These are phyloP conservation scores for Angomonas ambiguus DNA, from an alignment of 208 protist genomes.

Conservation along the genomic window DNA sequence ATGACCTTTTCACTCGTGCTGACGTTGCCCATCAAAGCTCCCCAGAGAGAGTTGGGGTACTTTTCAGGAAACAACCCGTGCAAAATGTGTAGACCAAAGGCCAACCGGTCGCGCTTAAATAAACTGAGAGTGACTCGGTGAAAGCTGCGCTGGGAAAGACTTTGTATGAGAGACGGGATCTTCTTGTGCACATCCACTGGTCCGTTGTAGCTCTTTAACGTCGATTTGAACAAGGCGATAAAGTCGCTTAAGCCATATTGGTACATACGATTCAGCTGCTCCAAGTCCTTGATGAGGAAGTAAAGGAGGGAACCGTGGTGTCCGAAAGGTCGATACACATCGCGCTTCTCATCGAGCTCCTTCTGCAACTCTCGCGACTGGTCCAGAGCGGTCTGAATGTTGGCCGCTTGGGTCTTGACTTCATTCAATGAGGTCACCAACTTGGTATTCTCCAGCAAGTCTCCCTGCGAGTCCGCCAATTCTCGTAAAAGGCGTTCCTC, in stretches of 20 bases:
- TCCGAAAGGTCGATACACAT: constrained; percentile 93
- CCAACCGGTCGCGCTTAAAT: constrained; percentile 90
- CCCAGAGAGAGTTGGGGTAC: constrained; percentile 84
- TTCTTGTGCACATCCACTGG: constrained; percentile 32
- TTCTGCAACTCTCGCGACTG: constrained; percentile 82
- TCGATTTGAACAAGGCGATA: constrained; percentile 74
- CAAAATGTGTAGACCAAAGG: constrained; percentile 93
- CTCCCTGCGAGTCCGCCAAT: constrained; percentile 89
- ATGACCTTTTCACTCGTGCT: constrained; percentile 18
- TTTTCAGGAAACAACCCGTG: constrained; percentile 75
- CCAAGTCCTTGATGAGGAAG: constrained; percentile 91
- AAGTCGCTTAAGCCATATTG: constrained; percentile 93
- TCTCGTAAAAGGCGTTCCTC: constrained; percentile 92
- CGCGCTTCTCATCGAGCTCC: constrained; percentile 92
- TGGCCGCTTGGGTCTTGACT: constrained; percentile 89
- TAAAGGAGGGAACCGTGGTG: constrained; percentile 83
- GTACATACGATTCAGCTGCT: constrained; percentile 96
- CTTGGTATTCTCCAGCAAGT: constrained; percentile 94
- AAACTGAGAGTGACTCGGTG: constrained; percentile 68
- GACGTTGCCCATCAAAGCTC: constrained; percentile 74
- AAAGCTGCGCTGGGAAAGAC: constrained; percentile 67
- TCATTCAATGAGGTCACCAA: constrained; percentile 92
- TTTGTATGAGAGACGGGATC: constrained; percentile 45
- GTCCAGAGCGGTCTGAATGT: constrained; percentile 82
- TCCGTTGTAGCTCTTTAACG: constrained; percentile 48